Percentiles rank a stretch among this genome's conserved stretches.
Conservation (phyloP, 306 rosid genomes). For the Leucaena leucocephala region DNA sequence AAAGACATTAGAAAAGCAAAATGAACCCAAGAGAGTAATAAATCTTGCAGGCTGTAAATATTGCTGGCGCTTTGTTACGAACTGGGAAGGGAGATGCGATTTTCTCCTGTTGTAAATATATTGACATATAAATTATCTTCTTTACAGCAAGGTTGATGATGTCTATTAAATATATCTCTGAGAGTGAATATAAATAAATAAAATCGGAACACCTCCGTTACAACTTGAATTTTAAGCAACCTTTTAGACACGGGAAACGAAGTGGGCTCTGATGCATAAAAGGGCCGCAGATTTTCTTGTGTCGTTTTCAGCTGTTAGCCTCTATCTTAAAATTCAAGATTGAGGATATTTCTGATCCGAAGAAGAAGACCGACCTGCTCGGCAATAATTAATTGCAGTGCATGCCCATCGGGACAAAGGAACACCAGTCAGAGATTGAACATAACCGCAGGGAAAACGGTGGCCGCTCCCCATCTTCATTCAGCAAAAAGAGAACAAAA, state of each 20-base stretch:
- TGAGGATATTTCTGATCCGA: conserved; percentile 19
- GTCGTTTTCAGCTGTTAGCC: neutral
- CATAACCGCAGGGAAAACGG: neutral
- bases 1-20: neutral
- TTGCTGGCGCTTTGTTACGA: neutral
- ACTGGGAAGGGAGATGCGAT: neutral
- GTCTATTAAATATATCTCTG: neutral
- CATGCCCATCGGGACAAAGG: conserved; percentile 19
- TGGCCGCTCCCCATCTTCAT: neutral
- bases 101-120: neutral
- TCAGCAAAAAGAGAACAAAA: neutral
- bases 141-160: neutral
- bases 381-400: neutral
- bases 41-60: neutral
- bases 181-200: neutral
- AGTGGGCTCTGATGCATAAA: neutral
- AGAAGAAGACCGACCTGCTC: neutral
- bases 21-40: neutral
- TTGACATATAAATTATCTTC: neutral
- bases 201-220: neutral
- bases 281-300: neutral
- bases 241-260: neutral
- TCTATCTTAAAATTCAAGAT: neutral
- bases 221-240: neutral
- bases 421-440: conserved; percentile 32